A percentile compares a stretch with the other conserved stretches of the same genome.
These are phyloP conservation scores for Bromus sterilis DNA, from an alignment of 176 grass and related monocot species.

Conservation along the genomic window DNA sequence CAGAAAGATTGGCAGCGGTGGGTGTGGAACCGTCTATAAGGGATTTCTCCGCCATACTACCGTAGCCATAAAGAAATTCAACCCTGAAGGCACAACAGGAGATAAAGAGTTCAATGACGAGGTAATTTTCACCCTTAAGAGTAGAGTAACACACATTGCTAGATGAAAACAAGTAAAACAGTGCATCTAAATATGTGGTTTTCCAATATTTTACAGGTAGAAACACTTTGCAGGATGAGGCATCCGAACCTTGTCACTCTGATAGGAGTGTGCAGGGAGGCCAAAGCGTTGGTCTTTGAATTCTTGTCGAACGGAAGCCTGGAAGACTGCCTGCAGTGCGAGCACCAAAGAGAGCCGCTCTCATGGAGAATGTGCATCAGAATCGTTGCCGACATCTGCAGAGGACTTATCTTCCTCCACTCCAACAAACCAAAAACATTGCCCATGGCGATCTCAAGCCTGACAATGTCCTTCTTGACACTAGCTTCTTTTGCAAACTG, in stretches of 20 bases:
- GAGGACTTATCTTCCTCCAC: slow-evolving; percentile 61
- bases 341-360: slow-evolving; percentile 10
- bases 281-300: slow-evolving; percentile 46
- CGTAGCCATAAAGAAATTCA: slow-evolving; percentile 64
- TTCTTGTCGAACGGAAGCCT: slow-evolving; percentile 54
- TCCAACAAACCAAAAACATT: slow-evolving; percentile 34
- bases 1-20: slow-evolving; percentile 51
- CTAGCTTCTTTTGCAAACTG: slow-evolving; percentile 37
- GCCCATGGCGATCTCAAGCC: slow-evolving; percentile 76
- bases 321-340: slow-evolving; percentile 41
- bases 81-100: slow-evolving; percentile 33
- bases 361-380: slow-evolving; percentile 37
- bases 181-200: no score
- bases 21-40: slow-evolving; percentile 56
- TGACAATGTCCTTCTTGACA: slow-evolving; percentile 52
- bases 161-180: no score
- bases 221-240: no score
- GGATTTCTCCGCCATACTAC: slow-evolving; percentile 50
- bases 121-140: slow-evolving; percentile 42
- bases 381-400: slow-evolving; percentile 57
- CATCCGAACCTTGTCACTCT: no score
- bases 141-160: no score
- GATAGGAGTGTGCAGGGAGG: slow-evolving; percentile 57
- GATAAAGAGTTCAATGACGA: slow-evolving; percentile 49
- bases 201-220: no score